phyloP scores from a whole-genome alignment of 768 basidiomycete species.

The Mrakia hoshinonis region DNA sequence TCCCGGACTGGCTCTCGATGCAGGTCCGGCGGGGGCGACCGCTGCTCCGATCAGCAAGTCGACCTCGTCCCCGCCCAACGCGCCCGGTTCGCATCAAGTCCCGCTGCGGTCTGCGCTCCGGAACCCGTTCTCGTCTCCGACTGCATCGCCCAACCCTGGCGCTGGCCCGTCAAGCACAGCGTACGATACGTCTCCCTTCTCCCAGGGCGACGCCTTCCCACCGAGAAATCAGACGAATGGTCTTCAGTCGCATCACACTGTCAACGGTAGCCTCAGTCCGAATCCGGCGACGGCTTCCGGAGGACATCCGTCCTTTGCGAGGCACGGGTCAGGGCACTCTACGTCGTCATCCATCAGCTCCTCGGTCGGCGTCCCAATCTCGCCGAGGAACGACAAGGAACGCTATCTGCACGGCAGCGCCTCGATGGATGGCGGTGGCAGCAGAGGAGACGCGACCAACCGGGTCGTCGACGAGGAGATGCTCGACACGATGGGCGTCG shows the following conservation, averaged over 20 bases:
- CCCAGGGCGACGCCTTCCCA: not conserved
- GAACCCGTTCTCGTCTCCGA: conserved; percentile 15
- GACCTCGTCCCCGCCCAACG: not conserved
- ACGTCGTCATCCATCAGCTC: not conserved
- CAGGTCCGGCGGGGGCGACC: conserved; percentile 36
- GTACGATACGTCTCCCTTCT: conserved; percentile 14
- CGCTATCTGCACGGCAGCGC: not conserved
- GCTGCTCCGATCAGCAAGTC: not conserved
- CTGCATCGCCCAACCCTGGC: not conserved
- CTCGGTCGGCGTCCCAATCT: not conserved
- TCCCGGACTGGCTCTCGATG: conserved; percentile 45
- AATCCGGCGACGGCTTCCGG: not conserved
- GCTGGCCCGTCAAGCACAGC: not conserved
- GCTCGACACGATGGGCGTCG: conserved; percentile 64
- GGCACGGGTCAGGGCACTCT: not conserved
- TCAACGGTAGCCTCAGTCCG: not conserved
- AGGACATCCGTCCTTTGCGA: not conserved
- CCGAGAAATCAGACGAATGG: not conserved
- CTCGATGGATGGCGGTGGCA: not conserved
- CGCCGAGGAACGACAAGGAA: conserved; percentile 3
- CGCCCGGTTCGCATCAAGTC: conserved; percentile 18
- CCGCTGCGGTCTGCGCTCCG: conserved; percentile 19
- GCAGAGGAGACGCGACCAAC: not conserved
- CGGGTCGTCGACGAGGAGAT: conserved; percentile 65
- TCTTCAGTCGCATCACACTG: not conserved